Base-by-base conservation (phyloP, 345 rosid species). In the Citrus reticulata region DNA sequence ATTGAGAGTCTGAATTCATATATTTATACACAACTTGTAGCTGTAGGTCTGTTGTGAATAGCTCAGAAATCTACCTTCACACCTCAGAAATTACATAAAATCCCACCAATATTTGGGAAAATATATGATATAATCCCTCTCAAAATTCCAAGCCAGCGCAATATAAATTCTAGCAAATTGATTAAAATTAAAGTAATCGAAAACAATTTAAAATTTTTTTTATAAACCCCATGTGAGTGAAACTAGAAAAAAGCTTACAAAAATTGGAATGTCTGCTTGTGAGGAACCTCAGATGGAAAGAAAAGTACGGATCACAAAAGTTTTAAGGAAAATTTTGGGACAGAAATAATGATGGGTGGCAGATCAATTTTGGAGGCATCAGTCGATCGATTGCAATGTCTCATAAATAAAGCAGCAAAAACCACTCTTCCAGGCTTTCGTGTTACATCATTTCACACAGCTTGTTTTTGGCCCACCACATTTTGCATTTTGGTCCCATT, bases 401-500 rank as follows among this genome's bases (percentile, higher is more conserved):
- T 29, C 60, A 8, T 69, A 29, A 29, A 34, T 32, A 75, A 51
- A 19, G 51, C 57, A 22, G 70, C 10, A 69, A 49, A 49, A 16
- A 49, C 39, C 71, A 22, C n/a, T 46, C 71, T 51, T 75, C 55
- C 37, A 37, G 72, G 64, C 34, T 63, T 70, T 51, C 58, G 69
- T 61, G 75, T 35, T 59, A 3, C 51, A 46, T 66, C 40, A 39
- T 24, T 73, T 14, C 51, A 59, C 17, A 72, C 63, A 16, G 25
- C n/a, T 19, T 1, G 14, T 5, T 60, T 25, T 25, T 16, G 6
- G 14, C 61, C 24, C 54, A 13, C 0, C 63, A 19, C 24, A 22
- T 59, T n/a, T 35, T 60, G 37, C 67, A 29, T 65, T 66, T 34
- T 39, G 77, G 68, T 73, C 77, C 68, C 68, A 60, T 74, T 22